Base-by-base conservation (phyloP, 306 rosid species). In the Phaseolus lunatus region DNA sequence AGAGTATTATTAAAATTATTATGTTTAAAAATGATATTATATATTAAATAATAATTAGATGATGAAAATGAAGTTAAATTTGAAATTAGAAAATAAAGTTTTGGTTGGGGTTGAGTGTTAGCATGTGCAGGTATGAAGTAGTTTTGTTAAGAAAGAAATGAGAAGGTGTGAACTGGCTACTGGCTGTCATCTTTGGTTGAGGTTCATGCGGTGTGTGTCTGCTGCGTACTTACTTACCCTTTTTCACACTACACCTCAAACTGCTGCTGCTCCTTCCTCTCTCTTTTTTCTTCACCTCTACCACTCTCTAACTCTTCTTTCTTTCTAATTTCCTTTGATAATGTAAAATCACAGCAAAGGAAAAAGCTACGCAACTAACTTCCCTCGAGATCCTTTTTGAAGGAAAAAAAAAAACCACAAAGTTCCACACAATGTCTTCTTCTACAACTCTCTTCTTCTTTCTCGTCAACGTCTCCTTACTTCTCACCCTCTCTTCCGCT, bases 131-230 rank as follows among this genome's bases (percentile, higher is more conserved):
- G n/a, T n/a, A 29, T 29, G 0, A 3, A 29, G 33, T 0, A 31
- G 35, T n/a, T n/a, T n/a, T n/a, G n/a, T 31, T 5, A 29, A 29
- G 33, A 29, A 29, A 29, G 35, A 29, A 29, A 29, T 29, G 35
- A 29, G 35, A 29, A 29, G 35, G 35, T 5, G 61, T 86, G 92
- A 90, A 86, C 89, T 83, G 91, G 89, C 90, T 77, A 85, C 43
- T 74, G 85, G 85, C 89, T 88, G 87, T 85, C 87, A 79, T 80
- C 23, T 65, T 39, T 43, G 79, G 41, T 29, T 14, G 29, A 64
- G 29, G 77, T 56, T 47, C 48, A 39, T 72, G 48, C n/a, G 47
- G 3, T 71, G 41, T 24, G 3, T n/a, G 41, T 68, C 4, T 11
- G 18, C 69, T 8, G 49, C 58, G n/a, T 33, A 71, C 56, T 31